Conservation (phyloP, 2,329 filamentous ascomycete genomes). For the Ramichloridium luteum region DNA sequence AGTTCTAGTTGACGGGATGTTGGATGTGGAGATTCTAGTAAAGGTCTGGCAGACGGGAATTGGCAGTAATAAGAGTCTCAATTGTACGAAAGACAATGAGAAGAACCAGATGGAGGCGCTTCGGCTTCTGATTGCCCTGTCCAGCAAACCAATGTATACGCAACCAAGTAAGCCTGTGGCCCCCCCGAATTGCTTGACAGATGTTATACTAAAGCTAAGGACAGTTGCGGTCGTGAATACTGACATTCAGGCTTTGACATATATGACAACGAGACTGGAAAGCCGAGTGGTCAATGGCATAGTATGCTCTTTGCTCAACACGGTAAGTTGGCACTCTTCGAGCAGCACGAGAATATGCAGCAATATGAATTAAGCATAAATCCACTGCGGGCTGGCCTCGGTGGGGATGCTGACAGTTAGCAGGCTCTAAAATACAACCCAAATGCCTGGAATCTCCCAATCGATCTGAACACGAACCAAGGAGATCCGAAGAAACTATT, state of each 20-base stretch:
- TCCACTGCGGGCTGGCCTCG: background rate
- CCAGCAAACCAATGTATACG: slow-evolving; percentile 90
- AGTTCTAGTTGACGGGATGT: slow-evolving; percentile 15
- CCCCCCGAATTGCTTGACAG: too few relatives aligned
- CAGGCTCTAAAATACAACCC: slow-evolving; percentile 93
- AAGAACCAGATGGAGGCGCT: slow-evolving; percentile 85
- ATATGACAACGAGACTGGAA: slow-evolving; percentile 75
- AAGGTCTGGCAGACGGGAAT: slow-evolving; percentile 98
- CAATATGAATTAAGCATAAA: too few relatives aligned
- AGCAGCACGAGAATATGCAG: too few relatives aligned
- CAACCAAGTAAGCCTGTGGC: slow-evolving; percentile 46
- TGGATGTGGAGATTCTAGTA: slow-evolving; percentile 55
- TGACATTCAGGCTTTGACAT: slow-evolving; percentile 74
- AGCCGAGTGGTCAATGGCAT: slow-evolving; percentile 86
- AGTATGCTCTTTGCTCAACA: slow-evolving; percentile 87
- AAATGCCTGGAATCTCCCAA: slow-evolving; percentile 83
- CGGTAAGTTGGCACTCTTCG: slow-evolving; percentile 43
- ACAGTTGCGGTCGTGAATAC: slow-evolving; percentile 59
- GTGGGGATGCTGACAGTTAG: slow-evolving; percentile 5
- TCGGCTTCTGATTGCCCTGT: slow-evolving; percentile 70
- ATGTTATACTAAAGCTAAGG: too few relatives aligned
- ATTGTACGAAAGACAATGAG: slow-evolving; percentile 83
- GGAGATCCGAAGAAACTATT: slow-evolving; percentile 71
- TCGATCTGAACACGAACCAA: slow-evolving; percentile 73
- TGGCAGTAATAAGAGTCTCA: slow-evolving; percentile 79